phyloP scores from a whole-genome alignment of 495 filamentous ascomycete genomes.

The Margaritispora aquatica region DNA sequence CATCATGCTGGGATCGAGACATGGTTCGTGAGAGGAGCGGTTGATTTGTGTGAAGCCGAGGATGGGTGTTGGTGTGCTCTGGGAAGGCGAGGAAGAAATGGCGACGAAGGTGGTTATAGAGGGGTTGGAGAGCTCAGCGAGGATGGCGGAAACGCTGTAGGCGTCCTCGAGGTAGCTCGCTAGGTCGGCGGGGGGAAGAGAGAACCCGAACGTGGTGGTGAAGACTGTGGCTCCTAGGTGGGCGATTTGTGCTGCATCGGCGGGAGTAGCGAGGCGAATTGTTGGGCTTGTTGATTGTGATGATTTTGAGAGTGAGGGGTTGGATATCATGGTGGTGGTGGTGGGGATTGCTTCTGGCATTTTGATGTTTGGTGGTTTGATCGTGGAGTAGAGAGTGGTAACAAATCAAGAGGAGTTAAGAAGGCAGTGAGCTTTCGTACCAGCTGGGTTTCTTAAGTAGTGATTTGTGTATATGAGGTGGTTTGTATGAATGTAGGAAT shows the following conservation, averaged over 20 bases:
- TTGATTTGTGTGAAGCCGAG: constrained; percentile 33
- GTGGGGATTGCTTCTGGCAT: constrained; percentile 2
- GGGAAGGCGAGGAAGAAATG: too few relatives aligned
- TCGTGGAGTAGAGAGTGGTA: too few relatives aligned
- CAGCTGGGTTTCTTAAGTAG: too few relatives aligned
- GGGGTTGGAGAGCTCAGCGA: constrained; percentile 24
- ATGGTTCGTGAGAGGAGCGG: constrained; percentile 27
- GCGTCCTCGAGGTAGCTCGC: constrained; percentile 26
- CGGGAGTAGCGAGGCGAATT: constrained; percentile 22
- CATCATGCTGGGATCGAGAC: constrained; percentile 23
- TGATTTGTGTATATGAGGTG: too few relatives aligned
- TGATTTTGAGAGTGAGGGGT: background rate
- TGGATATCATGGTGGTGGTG: constrained; percentile 3
- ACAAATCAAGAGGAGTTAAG: too few relatives aligned
- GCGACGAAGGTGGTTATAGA: constrained; percentile 21
- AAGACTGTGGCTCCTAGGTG: constrained; percentile 30
- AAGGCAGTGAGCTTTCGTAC: too few relatives aligned
- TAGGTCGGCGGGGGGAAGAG: constrained; percentile 27
- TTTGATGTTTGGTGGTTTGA: background rate
- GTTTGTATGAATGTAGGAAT: too few relatives aligned
- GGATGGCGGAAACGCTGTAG: constrained; percentile 24
- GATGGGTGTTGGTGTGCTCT: constrained; percentile 18
- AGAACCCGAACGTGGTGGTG: constrained; percentile 30
- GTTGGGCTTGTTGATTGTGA: background rate
- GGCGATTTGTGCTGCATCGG: constrained; percentile 29